These are phyloP conservation scores for Moesziomyces antarcticus DNA, from an alignment of 1,284 basidiomycete species.

Conservation along the genomic window DNA sequence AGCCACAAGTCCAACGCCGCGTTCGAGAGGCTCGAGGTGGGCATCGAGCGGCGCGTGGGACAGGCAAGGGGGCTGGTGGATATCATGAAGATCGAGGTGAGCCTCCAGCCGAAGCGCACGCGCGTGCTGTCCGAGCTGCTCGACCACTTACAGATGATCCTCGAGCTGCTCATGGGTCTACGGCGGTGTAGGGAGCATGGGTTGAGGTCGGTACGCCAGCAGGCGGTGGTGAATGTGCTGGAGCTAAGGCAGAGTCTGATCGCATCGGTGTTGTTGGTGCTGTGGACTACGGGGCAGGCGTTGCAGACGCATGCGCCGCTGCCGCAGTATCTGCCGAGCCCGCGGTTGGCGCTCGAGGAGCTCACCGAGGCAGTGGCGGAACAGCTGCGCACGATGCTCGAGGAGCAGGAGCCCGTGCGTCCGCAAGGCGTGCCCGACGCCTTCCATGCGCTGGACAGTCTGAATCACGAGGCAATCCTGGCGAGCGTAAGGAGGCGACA, in stretches of 20 bases:
- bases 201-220: conserved; percentile 64
- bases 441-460: conserved; percentile 34
- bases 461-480: conserved; percentile 13
- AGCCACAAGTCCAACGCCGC: conserved; percentile 32
- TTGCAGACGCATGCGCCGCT: conserved; percentile 69
- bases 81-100: conserved; percentile 68
- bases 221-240: conserved; percentile 70
- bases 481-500: conserved; percentile 23
- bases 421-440: conserved; percentile 24
- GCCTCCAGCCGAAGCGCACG: conserved; percentile 70
- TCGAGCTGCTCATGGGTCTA: conserved; percentile 69
- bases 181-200: conserved; percentile 68
- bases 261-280: conserved; percentile 68
- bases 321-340: conserved; percentile 70
- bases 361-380: conserved; percentile 52
- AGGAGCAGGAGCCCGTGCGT: conserved; percentile 2
- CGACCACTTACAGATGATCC: conserved; percentile 67
- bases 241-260: conserved; percentile 70
- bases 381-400: conserved; percentile 26
- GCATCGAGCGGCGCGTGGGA: conserved; percentile 64
- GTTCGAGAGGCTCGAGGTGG: conserved; percentile 58
- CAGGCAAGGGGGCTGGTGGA: conserved; percentile 68
- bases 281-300: conserved; percentile 70
- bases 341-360: conserved; percentile 65
- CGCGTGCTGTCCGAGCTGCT: conserved; percentile 69